Evolutionary conservation across 1,284 basidiomycete species (phyloP), one percentile per base, ranked within the genome.

Genomic region (Coniophora puteana): DNA sequence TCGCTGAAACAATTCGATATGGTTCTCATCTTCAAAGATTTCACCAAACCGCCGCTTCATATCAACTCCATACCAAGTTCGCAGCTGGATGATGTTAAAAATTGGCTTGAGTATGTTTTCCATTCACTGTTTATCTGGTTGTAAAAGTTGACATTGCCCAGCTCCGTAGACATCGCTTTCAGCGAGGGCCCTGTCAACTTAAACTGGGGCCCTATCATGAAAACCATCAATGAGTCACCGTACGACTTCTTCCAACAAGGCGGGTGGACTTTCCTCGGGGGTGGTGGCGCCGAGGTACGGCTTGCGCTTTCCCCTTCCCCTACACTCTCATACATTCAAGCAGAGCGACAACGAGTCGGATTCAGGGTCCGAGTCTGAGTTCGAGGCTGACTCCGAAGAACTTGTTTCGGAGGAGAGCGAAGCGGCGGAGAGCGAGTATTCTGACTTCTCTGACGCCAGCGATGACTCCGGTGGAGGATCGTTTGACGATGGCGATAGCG

Each of bases 121-220:
- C 13, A 39, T 20, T 51, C 24, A 25, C 20, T 26, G 11, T 24
- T n/a, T 10, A n/a, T 18, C 11, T 27, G 1, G 10, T n/a, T 40
- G 8, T 11, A 11, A 36, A 28, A 12, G 22, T 39, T 4, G 22
- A 18, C 31, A 44, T 21, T 51, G 42, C 50, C 46, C 33, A 94
- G 91, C 61, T 95, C 92, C 10, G 93, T 96, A 42, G 96, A 99
- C 62, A 95, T 99, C 44, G 87, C 94, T 12, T 81, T 97, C 65
- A 91, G 89, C 33, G 96, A 98, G 66, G 91, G 95, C 8, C 92
- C 93, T 2, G 93, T 99, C 67, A 99, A 99, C 66, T 71, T 98
- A 65, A 96, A 97, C 59, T 99, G 96, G 96, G 83, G 85, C 13
- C 90, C 90, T 4, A 97, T 99, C 61, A 96, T 96, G 91, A 95